Conservation (phyloP, 2,329 filamentous ascomycete genomes). For the Neoascochyta sp. region DNA sequence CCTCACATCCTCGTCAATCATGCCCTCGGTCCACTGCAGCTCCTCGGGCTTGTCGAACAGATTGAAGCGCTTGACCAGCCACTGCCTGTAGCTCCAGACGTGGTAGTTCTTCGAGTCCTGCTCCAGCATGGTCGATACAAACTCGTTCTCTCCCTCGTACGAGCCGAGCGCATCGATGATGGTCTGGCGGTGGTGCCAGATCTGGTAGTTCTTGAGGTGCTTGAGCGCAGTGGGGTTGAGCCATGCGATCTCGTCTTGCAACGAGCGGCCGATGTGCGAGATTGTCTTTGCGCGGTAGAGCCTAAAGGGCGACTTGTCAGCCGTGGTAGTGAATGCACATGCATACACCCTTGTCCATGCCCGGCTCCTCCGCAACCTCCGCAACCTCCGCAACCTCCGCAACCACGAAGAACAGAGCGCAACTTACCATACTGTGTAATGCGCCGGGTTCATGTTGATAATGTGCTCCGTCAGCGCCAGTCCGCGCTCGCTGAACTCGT, state of each 20-base stretch:
- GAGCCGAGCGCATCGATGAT: conserved; percentile 57
- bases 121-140: conserved; percentile 75
- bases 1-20: conserved; percentile 76
- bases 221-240: conserved; percentile 76
- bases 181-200: conserved; percentile 69
- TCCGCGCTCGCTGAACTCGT: conserved; percentile 76
- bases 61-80: conserved; percentile 63
- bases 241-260: conserved; percentile 76
- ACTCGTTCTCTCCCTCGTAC: conserved; percentile 65
- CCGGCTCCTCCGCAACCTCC: conserved; percentile 2
- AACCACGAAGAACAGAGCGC: conserved; percentile 1
- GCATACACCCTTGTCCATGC: neutral
- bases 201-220: conserved; percentile 98
- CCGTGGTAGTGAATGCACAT: neutral
- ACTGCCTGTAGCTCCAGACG: conserved; percentile 92
- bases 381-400: conserved; percentile 4
- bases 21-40: conserved; percentile 64
- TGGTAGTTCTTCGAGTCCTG: conserved; percentile 97
- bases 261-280: conserved; percentile 60
- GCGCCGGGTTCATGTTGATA: conserved; percentile 88
- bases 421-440: conserved; percentile 89
- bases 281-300: conserved; percentile 84
- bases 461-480: conserved; percentile 82
- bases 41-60: conserved; percentile 57
- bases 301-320: conserved; percentile 44